Evolutionary conservation across 1,139 yeast species (phyloP).

Genomic region (Scheffersomyces insectosa): DNA sequence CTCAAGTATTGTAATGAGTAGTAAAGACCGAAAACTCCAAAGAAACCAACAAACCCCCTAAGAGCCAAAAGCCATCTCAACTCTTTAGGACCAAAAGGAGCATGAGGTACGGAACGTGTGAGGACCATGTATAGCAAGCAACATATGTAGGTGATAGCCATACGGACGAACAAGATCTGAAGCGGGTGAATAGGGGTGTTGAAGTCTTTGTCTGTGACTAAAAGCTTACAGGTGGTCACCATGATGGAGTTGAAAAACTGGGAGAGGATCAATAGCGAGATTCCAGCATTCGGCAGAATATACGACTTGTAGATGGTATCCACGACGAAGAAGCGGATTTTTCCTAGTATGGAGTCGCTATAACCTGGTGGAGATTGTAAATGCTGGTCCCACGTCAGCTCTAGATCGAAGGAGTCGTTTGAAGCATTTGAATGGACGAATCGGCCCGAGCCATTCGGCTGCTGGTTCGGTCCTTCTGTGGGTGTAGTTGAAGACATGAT

Average conservation of each 20-base stretch:
- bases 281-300: slow-evolving; percentile 33
- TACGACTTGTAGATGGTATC: slow-evolving; percentile 6
- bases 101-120: slow-evolving; percentile 53
- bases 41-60: slow-evolving; percentile 76
- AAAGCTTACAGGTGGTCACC: slow-evolving; percentile 71
- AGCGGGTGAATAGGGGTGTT: slow-evolving; percentile 67
- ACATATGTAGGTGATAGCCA: slow-evolving; percentile 66
- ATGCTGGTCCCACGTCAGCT: too few species aligned
- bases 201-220: slow-evolving; percentile 62
- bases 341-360: too few species aligned
- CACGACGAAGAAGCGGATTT: not conserved
- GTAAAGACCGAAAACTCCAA: slow-evolving; percentile 77
- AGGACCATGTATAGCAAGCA: slow-evolving; percentile 56
- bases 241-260: slow-evolving; percentile 76
- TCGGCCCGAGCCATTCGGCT: too few species aligned
- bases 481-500: too few species aligned
- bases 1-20: slow-evolving; percentile 73
- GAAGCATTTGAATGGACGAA: too few species aligned
- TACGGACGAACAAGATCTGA: slow-evolving; percentile 74
- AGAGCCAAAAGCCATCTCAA: slow-evolving; percentile 53
- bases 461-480: too few species aligned
- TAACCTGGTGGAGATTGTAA: too few species aligned
- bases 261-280: slow-evolving; percentile 47
- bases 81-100: slow-evolving; percentile 70
- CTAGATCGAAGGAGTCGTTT: too few species aligned